Evolutionary conservation across 345 rosid species (phyloP), one percentile per base, ranked within the genome.

Genomic region (Brassica carinata): DNA sequence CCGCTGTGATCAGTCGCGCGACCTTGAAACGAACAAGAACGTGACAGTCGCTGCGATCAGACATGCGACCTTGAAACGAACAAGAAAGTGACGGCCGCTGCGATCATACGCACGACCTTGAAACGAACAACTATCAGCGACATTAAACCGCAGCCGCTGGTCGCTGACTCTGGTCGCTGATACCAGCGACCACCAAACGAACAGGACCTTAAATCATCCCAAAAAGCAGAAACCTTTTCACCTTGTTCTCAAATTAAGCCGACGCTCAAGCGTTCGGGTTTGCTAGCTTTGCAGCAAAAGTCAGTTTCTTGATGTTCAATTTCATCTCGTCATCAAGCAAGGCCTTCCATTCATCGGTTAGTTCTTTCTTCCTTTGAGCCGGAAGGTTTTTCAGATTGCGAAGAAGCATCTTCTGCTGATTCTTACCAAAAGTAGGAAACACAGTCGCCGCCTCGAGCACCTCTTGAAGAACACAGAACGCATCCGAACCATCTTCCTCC

Each of bases 261-360:
- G 17, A 27, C 27, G 27, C 15, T 5, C 36, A 13, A 29, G 36
- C 8, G 8, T 3, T 27, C 0, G 66, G 8, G 8, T 27, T 27
- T 11, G 36, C 66, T 62, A 62, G 34, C 66, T 62, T 62, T 2
- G 36, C 36, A 7, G 66, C 5, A 17, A 62, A 62, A 26, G 31
- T 27, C 34, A 62, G 8, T 11, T 27, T 62, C 66, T 62, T 62
- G 34, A 62, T 11, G 7, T 27, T 27, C 34, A 62, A 11, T 5
- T 11, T 62, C 66, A 62, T 62, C 36, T 62, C 66, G 17, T 62
- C 66, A 62, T 62, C 34, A 62, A 62, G 34, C 66, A 62, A 62
- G 0, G 66, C 66, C 8, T 62, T 5, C 36, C 66, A 62, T 13
- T 62, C 66, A 1, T 5, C 66, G 0, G 8, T 4, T 5, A 62